Percentiles rank a stretch among this genome's conserved stretches.
phyloP scores from a whole-genome alignment of 2,329 filamentous ascomycete genomes.

The Monilinia fructigena region DNA sequence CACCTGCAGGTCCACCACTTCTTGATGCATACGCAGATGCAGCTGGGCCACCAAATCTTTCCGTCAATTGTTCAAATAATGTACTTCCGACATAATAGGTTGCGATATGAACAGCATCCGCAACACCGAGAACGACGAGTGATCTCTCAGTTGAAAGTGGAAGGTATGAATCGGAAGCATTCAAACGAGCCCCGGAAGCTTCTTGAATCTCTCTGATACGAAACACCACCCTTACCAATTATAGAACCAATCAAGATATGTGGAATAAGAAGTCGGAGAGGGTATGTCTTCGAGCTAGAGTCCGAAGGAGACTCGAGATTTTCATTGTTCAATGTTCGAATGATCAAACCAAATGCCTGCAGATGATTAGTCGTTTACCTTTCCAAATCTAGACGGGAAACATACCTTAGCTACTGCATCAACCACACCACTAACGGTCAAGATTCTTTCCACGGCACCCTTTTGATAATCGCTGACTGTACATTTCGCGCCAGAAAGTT shows the following conservation, averaged over 20 bases:
- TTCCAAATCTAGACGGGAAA: constrained; percentile 26
- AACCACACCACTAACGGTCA: constrained; percentile 94
- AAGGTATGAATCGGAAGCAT: constrained; percentile 92
- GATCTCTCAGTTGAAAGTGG: constrained; percentile 95
- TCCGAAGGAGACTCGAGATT: constrained; percentile 84
- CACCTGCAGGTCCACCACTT: constrained; percentile 87
- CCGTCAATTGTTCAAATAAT: constrained; percentile 94
- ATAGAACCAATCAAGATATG: constrained; percentile 98
- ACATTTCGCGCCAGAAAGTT: constrained; percentile 94
- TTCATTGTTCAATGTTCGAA: constrained; percentile 97
- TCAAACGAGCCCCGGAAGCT: constrained; percentile 90
- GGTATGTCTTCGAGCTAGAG: constrained; percentile 94
- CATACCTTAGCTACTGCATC: constrained; percentile 93
- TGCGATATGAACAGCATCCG: constrained; percentile 96
- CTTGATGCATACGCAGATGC: constrained; percentile 97
- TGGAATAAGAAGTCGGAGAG: constrained; percentile 88
- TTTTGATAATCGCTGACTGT: constrained; percentile 98
- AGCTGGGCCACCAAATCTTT: constrained; percentile 91
- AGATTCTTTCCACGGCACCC: constrained; percentile 93
- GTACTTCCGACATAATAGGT: constrained; percentile 99
- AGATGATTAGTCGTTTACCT: neutral
- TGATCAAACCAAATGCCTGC: constrained; percentile 94
- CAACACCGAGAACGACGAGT: constrained; percentile 96
- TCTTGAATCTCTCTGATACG: constrained; percentile 98
- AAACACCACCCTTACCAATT: constrained; percentile 90